A percentile compares a stretch with the other conserved stretches of the same genome.
Evolutionary conservation across 2,329 filamentous ascomycete species (phyloP).

Genomic region (Xylaria sp.): DNA sequence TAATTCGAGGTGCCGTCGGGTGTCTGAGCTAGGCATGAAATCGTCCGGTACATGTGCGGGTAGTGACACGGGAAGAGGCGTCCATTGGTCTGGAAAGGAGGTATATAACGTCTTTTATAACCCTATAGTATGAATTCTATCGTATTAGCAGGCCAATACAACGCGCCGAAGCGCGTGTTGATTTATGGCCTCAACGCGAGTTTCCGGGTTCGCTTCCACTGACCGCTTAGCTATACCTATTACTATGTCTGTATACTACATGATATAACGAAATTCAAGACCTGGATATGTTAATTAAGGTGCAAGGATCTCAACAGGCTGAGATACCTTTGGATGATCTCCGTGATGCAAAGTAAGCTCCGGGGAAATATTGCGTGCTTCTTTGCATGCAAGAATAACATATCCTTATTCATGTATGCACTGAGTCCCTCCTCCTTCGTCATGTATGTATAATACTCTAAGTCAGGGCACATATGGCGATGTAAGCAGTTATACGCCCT

Average conservation of each 20-base stretch:
- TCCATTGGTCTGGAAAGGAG: constrained; percentile 15
- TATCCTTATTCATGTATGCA: background rate
- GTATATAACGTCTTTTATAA: constrained; percentile 36
- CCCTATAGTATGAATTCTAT: constrained; percentile 22
- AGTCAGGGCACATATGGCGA: background rate
- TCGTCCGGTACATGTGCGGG: constrained; percentile 16
- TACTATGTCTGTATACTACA: background rate
- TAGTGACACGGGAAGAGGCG: constrained; percentile 21
- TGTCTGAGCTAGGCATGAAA: constrained; percentile 22
- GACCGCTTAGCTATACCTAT: constrained; percentile 11
- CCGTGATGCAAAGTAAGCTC: background rate
- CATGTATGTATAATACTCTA: background rate
- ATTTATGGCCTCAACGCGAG: constrained; percentile 15
- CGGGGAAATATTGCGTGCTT: constrained; percentile 1
- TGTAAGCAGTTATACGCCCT: background rate
- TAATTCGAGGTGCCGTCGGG: constrained; percentile 11
- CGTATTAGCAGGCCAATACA: constrained; percentile 18
- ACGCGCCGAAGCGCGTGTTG: constrained; percentile 1
- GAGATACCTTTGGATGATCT: constrained; percentile 1
- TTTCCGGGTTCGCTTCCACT: constrained; percentile 20
- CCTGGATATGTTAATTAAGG: constrained; percentile 1
- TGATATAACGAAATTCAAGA: constrained; percentile 4
- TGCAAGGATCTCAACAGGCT: background rate
- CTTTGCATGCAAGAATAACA: background rate
- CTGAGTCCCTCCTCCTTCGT: background rate